Evolutionary conservation across 2,329 filamentous ascomycete species (phyloP).

Genomic region (Phyllosticta citrichinensis): DNA sequence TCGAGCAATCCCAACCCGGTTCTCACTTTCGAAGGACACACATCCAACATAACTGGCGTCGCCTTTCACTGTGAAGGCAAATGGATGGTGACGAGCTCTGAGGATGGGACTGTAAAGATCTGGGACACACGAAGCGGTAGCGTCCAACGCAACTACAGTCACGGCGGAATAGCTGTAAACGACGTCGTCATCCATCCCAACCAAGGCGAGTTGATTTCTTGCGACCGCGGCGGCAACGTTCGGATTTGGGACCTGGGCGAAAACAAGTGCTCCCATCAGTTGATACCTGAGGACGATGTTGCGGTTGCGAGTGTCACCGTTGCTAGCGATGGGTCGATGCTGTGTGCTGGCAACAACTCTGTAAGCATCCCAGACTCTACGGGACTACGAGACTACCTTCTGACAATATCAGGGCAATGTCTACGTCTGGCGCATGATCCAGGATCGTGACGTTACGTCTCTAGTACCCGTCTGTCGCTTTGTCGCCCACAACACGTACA

Average conservation of each 20-base stretch:
- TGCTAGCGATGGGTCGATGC: conserved; percentile 81
- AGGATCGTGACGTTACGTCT: conserved; percentile 70
- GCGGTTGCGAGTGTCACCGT: conserved; percentile 91
- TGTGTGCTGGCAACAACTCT: conserved; percentile 87
- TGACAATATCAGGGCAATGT: conserved; percentile 63
- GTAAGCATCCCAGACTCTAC: conserved; percentile 39
- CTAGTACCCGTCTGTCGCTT: conserved; percentile 83
- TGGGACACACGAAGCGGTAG: conserved; percentile 84
- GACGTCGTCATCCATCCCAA: conserved; percentile 99
- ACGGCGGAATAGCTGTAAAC: conserved; percentile 79
- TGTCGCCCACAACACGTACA: conserved; percentile 82
- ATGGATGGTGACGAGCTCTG: conserved; percentile 98
- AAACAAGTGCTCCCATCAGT: conserved; percentile 92
- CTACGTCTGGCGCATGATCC: conserved; percentile 91
- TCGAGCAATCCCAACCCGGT: conserved; percentile 93
- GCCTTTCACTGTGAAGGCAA: conserved; percentile 98
- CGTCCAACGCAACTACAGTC: conserved; percentile 86
- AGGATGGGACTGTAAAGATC: conserved; percentile 94
- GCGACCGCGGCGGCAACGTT: conserved; percentile 85
- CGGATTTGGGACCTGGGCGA: conserved; percentile 94
- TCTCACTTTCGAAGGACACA: conserved; percentile 91
- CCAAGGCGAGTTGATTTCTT: conserved; percentile 95
- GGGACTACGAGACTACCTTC: conserved; percentile 11
- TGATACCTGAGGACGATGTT: conserved; percentile 93
- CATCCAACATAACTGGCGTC: conserved; percentile 89